A percentile compares a stretch with the other conserved stretches of the same genome.
phyloP scores from a whole-genome alignment of 441 rosid species.

The Gossypium gossypioides region DNA sequence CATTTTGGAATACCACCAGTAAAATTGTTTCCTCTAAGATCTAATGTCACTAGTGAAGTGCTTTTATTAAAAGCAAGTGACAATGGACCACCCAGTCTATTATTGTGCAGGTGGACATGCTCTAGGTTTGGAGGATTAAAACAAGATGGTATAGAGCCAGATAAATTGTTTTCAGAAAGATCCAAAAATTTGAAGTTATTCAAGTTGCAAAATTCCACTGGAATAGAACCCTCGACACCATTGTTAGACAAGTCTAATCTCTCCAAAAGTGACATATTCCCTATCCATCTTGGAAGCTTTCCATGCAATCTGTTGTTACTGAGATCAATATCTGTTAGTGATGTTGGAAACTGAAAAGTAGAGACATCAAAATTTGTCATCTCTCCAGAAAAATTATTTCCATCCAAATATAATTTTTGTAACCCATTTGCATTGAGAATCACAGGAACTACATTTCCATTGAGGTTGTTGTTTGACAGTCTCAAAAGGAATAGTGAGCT shows the following conservation, averaged over 20 bases:
- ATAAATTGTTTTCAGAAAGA: background rate
- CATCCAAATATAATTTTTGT: background rate
- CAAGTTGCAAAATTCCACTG: background rate
- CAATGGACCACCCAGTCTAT: background rate
- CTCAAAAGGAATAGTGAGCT: background rate
- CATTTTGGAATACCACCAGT: background rate
- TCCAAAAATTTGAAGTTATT: background rate
- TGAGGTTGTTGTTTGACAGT: background rate
- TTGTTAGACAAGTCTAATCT: background rate
- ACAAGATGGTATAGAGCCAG: background rate
- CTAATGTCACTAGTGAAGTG: background rate
- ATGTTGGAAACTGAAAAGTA: background rate
- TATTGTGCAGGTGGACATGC: background rate
- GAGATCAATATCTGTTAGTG: background rate
- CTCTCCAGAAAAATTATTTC: conserved; percentile 3
- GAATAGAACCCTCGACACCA: background rate
- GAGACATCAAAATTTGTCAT: conserved; percentile 3
- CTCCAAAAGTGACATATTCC: background rate
- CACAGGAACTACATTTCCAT: background rate
- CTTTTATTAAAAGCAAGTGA: background rate
- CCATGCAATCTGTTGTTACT: background rate
- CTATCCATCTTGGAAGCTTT: background rate
- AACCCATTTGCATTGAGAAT: background rate
- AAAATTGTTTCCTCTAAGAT: background rate
- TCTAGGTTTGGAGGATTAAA: background rate